Evolutionary conservation across 225 moss, liverwort and hornwort genomes (phyloP), one percentile per base, ranked within the genome.

Genomic region (Pseudoscleropodium purum): DNA sequence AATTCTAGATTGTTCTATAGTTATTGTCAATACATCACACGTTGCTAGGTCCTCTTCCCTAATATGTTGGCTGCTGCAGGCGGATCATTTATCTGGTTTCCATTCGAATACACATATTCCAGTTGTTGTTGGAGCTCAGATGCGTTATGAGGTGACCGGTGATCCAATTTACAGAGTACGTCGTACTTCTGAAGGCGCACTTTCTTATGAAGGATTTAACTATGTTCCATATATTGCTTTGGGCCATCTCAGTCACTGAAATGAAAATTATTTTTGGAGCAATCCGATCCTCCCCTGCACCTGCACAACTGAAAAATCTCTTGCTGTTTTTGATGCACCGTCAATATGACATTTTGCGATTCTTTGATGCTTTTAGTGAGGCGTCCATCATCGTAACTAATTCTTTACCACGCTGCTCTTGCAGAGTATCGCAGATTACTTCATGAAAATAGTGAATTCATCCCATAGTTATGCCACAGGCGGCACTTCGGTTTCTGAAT

Each of bases 61-160:
- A 56, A 75, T 52, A 57, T 37, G 27, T 84, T 70, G 51, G 51
- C 74, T 91, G 56, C 45, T 93, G 88, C 93, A 99, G 99, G 96
- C 95, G 80, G 97, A 99, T 91, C 95, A 97, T 66, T 79, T 99
- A 68, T 97, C 97, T 79, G 97, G 99, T 63, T 97, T 99, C 66
- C 99, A 99, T 94, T 93, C 99, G 80, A 99, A 99, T 90, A 99
- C 96, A 61, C 99, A 99, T 91, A 96, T 99, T 90, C 99, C 99
- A 62, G 89, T 99, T 43, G 96, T 99, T 90, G 95, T 99, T 72
- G 99, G 99, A 85, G 96, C 99, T 90, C 99, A 99, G 91, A 97
- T 93, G 97, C 96, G 99, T 80, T 97, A 95, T 81, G 99, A 99
- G 88, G 95, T 96, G 74, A 99, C 97, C 27, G 97, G 96, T 49